Evolutionary conservation across 805 yeast species (phyloP), one percentile per base, ranked within the genome.

Genomic region (Brettanomyces nanus): DNA sequence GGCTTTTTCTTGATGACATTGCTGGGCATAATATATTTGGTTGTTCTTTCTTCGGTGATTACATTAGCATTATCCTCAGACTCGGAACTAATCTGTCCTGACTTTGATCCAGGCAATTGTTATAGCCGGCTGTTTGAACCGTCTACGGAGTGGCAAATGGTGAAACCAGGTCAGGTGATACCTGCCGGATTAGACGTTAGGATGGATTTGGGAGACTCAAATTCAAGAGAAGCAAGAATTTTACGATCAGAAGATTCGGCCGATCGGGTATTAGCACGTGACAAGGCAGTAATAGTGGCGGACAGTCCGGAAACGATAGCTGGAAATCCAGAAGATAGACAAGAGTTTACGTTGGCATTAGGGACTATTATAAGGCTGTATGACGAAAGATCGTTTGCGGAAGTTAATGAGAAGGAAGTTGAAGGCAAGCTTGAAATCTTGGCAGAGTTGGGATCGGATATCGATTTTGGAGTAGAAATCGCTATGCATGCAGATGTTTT

Each of bases 181-280:
- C 95, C 96, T 1, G 73, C 73, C 5, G 97, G 97, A 0, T 59
- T 84, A 25, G 89, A 84, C 56, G 75, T 87, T 10, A 67, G 85
- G 45, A 49, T 89, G 47, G 80, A 85, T 54, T 59, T 87, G 40
- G 33, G 18, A 9, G 85, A 80, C n/a, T 77, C 87, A 0, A 79
- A 81, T 15, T 57, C 61, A 20, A 75, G 71, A 48, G 83, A 80
- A 56, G 96, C 95, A 1, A 82, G 76, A 46, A 43, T 80, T 6
- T 6, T 14, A 13, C 17, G 26, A 7, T 10, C 3, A 6, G 26
- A 19, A n/a, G 6, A 13, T 13, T 6, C 9, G 6, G 19, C 10
- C 15, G 34, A 31, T 21, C 4, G 47, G 75, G 4, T 30, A 21
- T 14, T 17, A n/a, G 15, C n/a, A 10, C 19, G n/a, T 25, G 26